Base-by-base conservation (phyloP, 768 basidiomycete species). In the Trametes cinnabarina region DNA sequence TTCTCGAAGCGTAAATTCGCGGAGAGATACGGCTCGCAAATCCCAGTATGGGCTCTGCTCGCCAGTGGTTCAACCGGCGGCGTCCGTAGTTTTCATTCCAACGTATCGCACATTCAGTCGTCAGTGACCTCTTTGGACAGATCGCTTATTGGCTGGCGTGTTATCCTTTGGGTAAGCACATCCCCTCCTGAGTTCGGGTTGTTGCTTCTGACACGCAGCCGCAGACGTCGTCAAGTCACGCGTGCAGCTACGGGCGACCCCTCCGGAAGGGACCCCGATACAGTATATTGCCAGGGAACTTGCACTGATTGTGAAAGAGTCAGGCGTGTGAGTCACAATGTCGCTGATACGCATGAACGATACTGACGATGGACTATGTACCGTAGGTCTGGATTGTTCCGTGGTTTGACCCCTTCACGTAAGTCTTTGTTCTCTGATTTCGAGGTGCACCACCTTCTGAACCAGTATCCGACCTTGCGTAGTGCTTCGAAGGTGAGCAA, bases 61-160 rank as follows among this genome's bases (percentile, higher is more conserved):
- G 84, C 87, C 0, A 90, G 91, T 51, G 93, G 92, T 6, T 85
- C 92, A 0, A 89, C 84, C 0, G 92, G 92, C 47, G 91, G 92
- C 2, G 89, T 92, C 70, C 43, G 87, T 79, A 22, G 35, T 0
- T 34, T 6, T n/a, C n/a, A n/a, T n/a, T n/a, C n/a, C n/a, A n/a
- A n/a, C 20, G 6, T 9, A 26, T 17, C 8, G 17, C n/a, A 15
- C 2, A 11, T n/a, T n/a, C n/a, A n/a, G n/a, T n/a, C n/a, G n/a
- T n/a, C n/a, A 32, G 12, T 32, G 30, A 32, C 30, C n/a, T n/a
- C n/a, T n/a, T n/a, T n/a, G 30, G 30, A 7, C 48, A 93, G 79
- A 82, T 96, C 37, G 86, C 86, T 0, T 98, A 99, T 67, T 99
- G 97, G 97, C 78, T 97, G 2, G 83, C 92, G 1, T 94, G 88